Evolutionary conservation across 768 basidiomycete genomes (phyloP).

Genomic region (Naganishia onofrii): DNA sequence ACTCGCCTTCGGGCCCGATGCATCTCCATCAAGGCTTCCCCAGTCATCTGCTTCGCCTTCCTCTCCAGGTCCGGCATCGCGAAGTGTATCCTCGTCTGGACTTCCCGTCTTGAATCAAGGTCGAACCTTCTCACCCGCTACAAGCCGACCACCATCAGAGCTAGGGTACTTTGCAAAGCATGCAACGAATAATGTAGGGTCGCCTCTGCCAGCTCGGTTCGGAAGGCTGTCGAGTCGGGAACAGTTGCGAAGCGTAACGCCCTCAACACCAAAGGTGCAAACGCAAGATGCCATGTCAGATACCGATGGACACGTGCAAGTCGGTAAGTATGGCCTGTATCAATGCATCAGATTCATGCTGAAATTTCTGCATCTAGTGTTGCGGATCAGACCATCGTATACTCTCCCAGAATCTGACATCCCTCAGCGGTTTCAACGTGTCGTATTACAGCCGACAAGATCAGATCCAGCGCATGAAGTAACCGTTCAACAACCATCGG

Average conservation of each 20-base stretch:
- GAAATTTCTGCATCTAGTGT: constrained; percentile 2
- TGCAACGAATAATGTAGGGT: not conserved
- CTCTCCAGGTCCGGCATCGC: not conserved
- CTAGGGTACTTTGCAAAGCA: not conserved
- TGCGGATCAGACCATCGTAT: constrained; percentile 31
- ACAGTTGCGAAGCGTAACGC: not conserved
- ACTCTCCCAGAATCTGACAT: constrained; percentile 25
- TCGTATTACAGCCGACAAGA: constrained; percentile 35
- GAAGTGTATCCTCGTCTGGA: constrained; percentile 15
- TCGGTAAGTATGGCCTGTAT: constrained; percentile 29
- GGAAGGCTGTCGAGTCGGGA: constrained; percentile 6
- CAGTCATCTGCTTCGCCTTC: constrained; percentile 4
- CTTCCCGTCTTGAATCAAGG: constrained; percentile 6
- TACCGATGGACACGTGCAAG: constrained; percentile 29
- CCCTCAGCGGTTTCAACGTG: constrained; percentile 28
- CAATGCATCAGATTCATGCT: not conserved
- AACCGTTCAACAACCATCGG: constrained; percentile 50
- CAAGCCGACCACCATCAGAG: not conserved
- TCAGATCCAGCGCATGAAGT: constrained; percentile 33
- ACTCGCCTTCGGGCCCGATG: not conserved
- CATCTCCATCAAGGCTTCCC: constrained; percentile 6
- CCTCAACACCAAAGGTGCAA: not conserved
- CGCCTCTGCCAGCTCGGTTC: constrained; percentile 19
- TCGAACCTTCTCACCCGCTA: not conserved
- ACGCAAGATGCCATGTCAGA: not conserved